phyloP scores from a whole-genome alignment of 345 rosid species.

The Arabis hirsuta region DNA sequence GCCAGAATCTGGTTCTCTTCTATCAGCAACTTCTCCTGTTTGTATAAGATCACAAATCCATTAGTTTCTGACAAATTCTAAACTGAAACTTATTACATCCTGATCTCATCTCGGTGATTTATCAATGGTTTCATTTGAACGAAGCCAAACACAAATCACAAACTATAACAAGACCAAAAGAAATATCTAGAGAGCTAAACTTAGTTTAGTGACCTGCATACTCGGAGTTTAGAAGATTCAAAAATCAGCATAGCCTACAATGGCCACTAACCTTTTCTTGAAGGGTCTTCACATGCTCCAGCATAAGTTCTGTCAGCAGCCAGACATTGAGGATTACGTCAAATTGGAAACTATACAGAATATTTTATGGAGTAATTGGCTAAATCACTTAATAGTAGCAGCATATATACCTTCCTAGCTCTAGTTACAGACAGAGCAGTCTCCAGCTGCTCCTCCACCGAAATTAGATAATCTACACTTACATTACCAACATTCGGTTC shows the following conservation, averaged over 20 bases:
- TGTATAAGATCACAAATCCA: background rate
- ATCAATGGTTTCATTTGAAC: background rate
- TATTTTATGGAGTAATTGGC: background rate
- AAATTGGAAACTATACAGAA: background rate
- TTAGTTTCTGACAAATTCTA: constrained; percentile 2
- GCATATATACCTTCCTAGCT: constrained; percentile 33
- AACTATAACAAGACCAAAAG: background rate
- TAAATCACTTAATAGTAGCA: background rate
- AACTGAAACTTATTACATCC: background rate
- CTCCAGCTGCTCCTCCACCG: constrained; percentile 24
- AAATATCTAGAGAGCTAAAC: background rate
- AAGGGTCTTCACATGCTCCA: constrained; percentile 31
- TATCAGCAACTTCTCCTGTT: constrained; percentile 18
- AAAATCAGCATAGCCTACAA: constrained; percentile 1
- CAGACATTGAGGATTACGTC: background rate
- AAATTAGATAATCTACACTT: constrained; percentile 22
- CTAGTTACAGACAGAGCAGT: constrained; percentile 35
- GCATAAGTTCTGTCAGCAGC: constrained; percentile 23
- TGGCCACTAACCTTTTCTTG: constrained; percentile 32
- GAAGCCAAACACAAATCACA: background rate
- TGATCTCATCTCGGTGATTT: background rate
- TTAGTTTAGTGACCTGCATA: background rate
- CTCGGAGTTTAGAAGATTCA: background rate
- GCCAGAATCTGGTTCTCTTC: constrained; percentile 31
- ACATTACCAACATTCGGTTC: constrained; percentile 17